Evolutionary conservation across 805 yeast species (phyloP), one percentile per base, ranked within the genome.

Genomic region (Saccharomycopsis capsularis): DNA sequence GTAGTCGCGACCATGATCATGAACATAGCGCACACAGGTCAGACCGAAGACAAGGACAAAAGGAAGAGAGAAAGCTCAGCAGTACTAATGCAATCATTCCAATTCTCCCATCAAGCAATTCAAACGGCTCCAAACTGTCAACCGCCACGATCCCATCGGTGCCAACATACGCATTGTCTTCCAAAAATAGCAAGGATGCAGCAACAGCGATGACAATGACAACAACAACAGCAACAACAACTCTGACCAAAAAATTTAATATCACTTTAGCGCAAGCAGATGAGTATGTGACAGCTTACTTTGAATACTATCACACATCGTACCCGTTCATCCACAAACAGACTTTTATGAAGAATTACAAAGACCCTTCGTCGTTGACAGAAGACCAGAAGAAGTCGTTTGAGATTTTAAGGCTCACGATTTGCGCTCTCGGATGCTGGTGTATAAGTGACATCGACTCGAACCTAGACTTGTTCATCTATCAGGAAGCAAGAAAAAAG

Each of bases 351-450:
- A 68, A 69, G n/a, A 68, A 68, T 55, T 78, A 68, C 56, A 63
- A 68, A 29, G 68, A 68, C 47, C 68, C 67, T 48, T 45, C 69
- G 3, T 67, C 71, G 24, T 63, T 74, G 0, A 68, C 48, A 5
- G 40, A 37, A 13, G n/a, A 29, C 3, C 48, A 40, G 24, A 11
- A 11, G 16, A 19, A 36, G 15, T n/a, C 71, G 7, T 68, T 69
- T 40, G 68, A 67, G 36, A 67, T 79, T 21, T 57, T 82, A 29
- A 60, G 78, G 38, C 75, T 80, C 57, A 71, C 81, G 0, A 78
- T 81, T 0, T 60, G 81, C 24, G 83, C 85, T 0, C 63, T 82
- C n/a, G 89, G 88, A 15, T 74, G 85, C 22, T 81, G 85, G 82
- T 78, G 84, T 59, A 54, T 73, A 9, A 82, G 81, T 13, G 82